Conservation (phyloP, 768 basidiomycete species). For the Hericium erinaceus region DNA sequence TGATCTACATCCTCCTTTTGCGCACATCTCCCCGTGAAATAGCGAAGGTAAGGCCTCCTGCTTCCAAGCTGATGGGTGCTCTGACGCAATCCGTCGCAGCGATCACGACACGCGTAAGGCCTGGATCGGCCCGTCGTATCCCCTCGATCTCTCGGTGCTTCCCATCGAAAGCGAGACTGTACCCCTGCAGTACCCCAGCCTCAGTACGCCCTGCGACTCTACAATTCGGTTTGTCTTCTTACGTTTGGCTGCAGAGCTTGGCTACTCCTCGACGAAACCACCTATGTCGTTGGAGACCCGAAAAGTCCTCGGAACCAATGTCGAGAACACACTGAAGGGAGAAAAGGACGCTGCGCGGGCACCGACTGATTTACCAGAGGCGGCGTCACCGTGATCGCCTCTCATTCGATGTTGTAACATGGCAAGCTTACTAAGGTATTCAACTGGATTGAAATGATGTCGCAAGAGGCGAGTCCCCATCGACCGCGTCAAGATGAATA, state of each 20-base stretch:
- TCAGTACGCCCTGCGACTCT: conserved; percentile 9
- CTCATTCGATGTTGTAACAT: too few relatives aligned
- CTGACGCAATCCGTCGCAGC: conserved; percentile 22
- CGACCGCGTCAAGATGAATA: too few relatives aligned
- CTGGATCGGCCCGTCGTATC: conserved; percentile 67
- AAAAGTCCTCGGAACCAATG: conserved; percentile 45
- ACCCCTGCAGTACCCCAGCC: conserved; percentile 59
- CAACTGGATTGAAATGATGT: too few relatives aligned
- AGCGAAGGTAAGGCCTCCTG: conserved; percentile 39
- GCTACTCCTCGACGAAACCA: conserved; percentile 50
- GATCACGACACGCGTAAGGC: conserved; percentile 64
- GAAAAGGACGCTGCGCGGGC: conserved; percentile 68
- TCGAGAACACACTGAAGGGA: conserved; percentile 46
- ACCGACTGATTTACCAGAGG: background rate
- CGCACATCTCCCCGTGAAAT: background rate
- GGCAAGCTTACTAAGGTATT: too few relatives aligned
- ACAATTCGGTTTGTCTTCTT: background rate
- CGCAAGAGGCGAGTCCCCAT: too few relatives aligned
- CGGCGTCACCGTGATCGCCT: too few relatives aligned
- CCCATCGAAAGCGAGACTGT: conserved; percentile 41
- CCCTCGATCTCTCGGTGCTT: conserved; percentile 52
- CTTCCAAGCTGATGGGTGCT: too few relatives aligned
- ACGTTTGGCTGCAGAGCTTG: conserved; percentile 39
- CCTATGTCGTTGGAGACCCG: conserved; percentile 51
- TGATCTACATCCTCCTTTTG: background rate